Percentiles rank a stretch among this genome's conserved stretches.
Conservation (phyloP, 2,329 filamentous ascomycete species). For the Zymoseptoria brevis region DNA sequence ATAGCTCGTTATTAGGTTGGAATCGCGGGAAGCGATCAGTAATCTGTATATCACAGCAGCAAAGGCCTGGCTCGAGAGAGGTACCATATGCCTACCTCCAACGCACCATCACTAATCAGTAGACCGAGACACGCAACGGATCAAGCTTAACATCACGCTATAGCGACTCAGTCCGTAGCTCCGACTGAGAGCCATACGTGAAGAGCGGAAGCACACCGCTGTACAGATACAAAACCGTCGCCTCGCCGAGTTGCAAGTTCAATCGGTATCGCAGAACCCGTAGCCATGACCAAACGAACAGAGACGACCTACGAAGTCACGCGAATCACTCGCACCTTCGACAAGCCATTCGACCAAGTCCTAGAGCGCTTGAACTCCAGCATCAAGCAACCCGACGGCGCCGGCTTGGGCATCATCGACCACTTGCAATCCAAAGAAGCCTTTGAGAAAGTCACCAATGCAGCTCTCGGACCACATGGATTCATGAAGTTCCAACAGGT, state of each 20-base stretch:
- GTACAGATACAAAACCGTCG: not conserved
- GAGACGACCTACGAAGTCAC: slow-evolving; percentile 7
- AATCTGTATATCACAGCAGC: not conserved
- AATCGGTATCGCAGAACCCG: not conserved
- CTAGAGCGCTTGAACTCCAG: slow-evolving; percentile 10
- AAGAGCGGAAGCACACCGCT: not conserved
- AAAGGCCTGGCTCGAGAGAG: not conserved
- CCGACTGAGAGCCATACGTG: too few species aligned
- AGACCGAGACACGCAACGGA: not conserved
- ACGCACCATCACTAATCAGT: not conserved
- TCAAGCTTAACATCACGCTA: too few species aligned
- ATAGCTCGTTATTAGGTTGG: not conserved
- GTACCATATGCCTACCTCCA: not conserved
- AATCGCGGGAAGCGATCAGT: not conserved
- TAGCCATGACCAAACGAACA: slow-evolving; percentile 1
- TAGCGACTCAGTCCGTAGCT: too few species aligned
- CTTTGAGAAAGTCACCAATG: slow-evolving; percentile 8
- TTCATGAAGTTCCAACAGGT: slow-evolving; percentile 13
- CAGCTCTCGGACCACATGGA: slow-evolving; percentile 9
- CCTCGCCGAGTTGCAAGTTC: not conserved
- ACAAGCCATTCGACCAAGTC: slow-evolving; percentile 11
- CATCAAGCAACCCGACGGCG: slow-evolving; percentile 5
- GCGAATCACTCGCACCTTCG: slow-evolving; percentile 9
- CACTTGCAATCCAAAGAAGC: slow-evolving; percentile 9
- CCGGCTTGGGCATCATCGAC: slow-evolving; percentile 11